Evolutionary conservation across 208 protist genomes (phyloP).

Genomic region (Trypanosoma brucei): DNA sequence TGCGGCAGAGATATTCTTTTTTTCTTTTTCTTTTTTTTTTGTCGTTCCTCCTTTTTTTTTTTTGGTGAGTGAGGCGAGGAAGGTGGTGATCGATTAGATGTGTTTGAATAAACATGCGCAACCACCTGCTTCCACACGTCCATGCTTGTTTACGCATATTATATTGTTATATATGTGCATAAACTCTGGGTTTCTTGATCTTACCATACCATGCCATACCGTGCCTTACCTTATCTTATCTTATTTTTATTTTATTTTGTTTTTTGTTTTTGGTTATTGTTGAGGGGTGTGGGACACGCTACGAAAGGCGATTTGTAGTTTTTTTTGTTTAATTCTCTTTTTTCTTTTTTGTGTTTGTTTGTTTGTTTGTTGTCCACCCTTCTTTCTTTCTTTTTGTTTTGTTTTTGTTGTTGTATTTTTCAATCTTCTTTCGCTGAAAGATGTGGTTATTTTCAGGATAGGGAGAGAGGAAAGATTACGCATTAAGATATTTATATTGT

Average conservation of each 20-base stretch:
- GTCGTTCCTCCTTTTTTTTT: background rate
- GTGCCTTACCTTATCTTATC: background rate
- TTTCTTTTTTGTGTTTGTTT: constrained; percentile 15
- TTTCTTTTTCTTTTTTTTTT: constrained; percentile 1
- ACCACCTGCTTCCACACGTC: too few relatives aligned
- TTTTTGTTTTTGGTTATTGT: background rate
- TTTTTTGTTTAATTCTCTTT: constrained; percentile 8
- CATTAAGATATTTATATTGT: too few relatives aligned
- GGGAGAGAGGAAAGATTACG: too few relatives aligned
- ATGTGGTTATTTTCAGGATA: too few relatives aligned
- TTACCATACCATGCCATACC: too few relatives aligned
- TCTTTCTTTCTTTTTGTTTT: background rate
- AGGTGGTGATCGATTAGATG: too few relatives aligned
- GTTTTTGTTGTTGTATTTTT: background rate
- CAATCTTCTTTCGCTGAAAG: too few relatives aligned
- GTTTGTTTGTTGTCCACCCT: background rate
- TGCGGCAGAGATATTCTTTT: background rate
- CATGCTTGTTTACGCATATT: too few relatives aligned
- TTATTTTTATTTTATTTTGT: constrained; percentile 3
- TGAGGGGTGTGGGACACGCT: background rate
- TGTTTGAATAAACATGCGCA: too few relatives aligned
- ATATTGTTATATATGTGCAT: too few relatives aligned
- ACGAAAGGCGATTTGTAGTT: background rate
- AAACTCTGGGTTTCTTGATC: too few relatives aligned
- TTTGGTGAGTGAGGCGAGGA: background rate